Conservation (phyloP, 1,139 yeast genomes). For the Lodderomyces metapsilosis region DNA sequence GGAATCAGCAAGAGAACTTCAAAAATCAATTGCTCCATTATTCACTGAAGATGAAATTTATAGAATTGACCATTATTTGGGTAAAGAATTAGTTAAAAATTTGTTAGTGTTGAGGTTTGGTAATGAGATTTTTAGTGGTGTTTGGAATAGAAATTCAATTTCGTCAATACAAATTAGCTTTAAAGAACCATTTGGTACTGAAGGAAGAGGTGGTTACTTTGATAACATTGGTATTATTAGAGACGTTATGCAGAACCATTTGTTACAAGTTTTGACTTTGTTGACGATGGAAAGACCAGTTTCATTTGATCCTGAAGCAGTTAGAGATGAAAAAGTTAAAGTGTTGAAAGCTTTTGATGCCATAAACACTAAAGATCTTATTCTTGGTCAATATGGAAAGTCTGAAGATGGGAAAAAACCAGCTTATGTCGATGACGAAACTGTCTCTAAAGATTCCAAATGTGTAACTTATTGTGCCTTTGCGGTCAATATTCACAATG, state of each 20-base stretch:
- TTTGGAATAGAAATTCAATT: slow-evolving; percentile 83
- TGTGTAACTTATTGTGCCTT: slow-evolving; percentile 93
- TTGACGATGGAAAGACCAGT: slow-evolving; percentile 96
- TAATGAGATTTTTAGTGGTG: slow-evolving; percentile 76
- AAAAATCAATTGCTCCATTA: slow-evolving; percentile 73
- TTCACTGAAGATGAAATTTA: slow-evolving; percentile 89
- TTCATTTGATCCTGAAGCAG: slow-evolving; percentile 84
- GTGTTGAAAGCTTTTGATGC: slow-evolving; percentile 79
- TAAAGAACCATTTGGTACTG: slow-evolving; percentile 97
- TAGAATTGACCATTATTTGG: slow-evolving; percentile 96
- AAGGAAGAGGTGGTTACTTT: slow-evolving; percentile 98
- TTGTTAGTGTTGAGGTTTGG: slow-evolving; percentile 86
- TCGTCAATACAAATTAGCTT: slow-evolving; percentile 82
- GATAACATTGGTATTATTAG: slow-evolving; percentile 93
- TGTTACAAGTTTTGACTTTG: slow-evolving; percentile 86
- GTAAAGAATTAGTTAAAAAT: slow-evolving; percentile 97
- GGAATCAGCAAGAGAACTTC: slow-evolving; percentile 72
- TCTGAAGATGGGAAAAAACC: slow-evolving; percentile 89
- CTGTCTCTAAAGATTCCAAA: slow-evolving; percentile 79
- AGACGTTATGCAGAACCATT: slow-evolving; percentile 97
- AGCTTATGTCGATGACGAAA: slow-evolving; percentile 86
- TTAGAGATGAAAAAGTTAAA: slow-evolving; percentile 95
- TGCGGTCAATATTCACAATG: slow-evolving; percentile 74
- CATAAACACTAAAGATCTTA: slow-evolving; percentile 62
- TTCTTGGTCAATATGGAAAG: slow-evolving; percentile 84